A percentile compares a stretch with the other conserved stretches of the same genome.
Evolutionary conservation across 2,329 filamentous ascomycete species (phyloP).

Genomic region (Blastomyces percursus): DNA sequence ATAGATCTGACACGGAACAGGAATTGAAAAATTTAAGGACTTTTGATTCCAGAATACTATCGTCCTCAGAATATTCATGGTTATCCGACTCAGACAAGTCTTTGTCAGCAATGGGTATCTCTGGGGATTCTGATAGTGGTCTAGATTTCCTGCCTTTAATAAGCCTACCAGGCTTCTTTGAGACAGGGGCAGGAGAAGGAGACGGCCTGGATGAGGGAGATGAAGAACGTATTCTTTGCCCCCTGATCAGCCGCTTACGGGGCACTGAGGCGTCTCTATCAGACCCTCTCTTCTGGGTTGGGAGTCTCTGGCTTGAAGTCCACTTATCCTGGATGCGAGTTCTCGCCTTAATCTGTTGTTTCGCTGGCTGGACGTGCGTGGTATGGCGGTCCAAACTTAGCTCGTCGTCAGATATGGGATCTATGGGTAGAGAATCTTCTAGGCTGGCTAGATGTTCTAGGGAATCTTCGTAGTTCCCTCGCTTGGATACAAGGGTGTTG

Average conservation of each 20-base stretch:
- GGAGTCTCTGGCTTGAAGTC: constrained; percentile 36
- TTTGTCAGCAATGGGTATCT: constrained; percentile 32
- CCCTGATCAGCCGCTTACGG: constrained; percentile 30
- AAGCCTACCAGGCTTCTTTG: constrained; percentile 31
- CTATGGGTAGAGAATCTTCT: constrained; percentile 24
- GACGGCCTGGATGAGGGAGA: constrained; percentile 17
- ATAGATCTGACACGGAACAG: constrained; percentile 62
- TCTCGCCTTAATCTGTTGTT: constrained; percentile 45
- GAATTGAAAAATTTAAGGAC: constrained; percentile 76
- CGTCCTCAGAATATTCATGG: constrained; percentile 28
- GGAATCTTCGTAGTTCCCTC: constrained; percentile 47
- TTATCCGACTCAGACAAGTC: constrained; percentile 34
- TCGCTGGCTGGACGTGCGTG: constrained; percentile 26
- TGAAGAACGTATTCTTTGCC: constrained; percentile 23
- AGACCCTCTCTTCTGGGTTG: constrained; percentile 16
- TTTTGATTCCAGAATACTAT: constrained; percentile 39
- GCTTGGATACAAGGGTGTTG: constrained; percentile 40
- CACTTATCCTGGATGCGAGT: constrained; percentile 51
- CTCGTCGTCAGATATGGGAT: constrained; percentile 35
- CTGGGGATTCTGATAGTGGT: constrained; percentile 25
- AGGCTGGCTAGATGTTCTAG: constrained; percentile 36
- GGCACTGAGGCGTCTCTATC: constrained; percentile 22
- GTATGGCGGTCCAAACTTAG: constrained; percentile 20
- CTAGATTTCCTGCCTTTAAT: constrained; percentile 39
- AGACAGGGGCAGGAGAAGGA: constrained; percentile 16